Percentiles rank a stretch among this genome's conserved stretches.
These are phyloP conservation scores for Aspergillus japonicus DNA, from an alignment of 2,329 filamentous ascomycete genomes.

Conservation along the genomic window DNA sequence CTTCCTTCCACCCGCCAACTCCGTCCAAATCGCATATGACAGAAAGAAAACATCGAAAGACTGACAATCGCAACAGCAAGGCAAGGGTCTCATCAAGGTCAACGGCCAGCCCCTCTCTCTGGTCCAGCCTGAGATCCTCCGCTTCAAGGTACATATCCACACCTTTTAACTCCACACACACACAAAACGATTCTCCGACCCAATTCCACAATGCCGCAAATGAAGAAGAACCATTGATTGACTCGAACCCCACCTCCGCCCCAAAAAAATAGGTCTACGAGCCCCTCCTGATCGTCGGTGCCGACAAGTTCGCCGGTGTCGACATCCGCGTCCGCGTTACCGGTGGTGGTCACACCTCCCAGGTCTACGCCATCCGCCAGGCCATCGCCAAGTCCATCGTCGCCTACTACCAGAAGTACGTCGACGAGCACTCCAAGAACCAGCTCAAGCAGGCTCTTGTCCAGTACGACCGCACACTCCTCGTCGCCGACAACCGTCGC, in stretches of 20 bases:
- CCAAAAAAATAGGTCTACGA: conserved; percentile 75
- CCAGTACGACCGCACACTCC: conserved; percentile 92
- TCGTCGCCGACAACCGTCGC: conserved; percentile 98
- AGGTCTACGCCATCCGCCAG: conserved; percentile 98
- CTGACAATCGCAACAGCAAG: conserved; percentile 52
- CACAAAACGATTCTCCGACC: too few relatives aligned
- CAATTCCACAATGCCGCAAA: too few relatives aligned
- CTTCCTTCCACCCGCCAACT: neutral
- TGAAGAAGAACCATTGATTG: conserved; percentile 2
- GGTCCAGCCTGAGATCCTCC: conserved; percentile 92
- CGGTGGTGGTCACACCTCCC: conserved; percentile 96
- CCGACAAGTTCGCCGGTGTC: conserved; percentile 95
- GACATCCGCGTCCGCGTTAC: conserved; percentile 96
- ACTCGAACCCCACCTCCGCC: neutral
- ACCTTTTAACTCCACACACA: neutral
- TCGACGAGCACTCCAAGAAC: conserved; percentile 99
- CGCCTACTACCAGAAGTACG: conserved; percentile 99
- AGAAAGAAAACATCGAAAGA: conserved; percentile 16
- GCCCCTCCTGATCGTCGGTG: conserved; percentile 91
- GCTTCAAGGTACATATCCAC: conserved; percentile 76
- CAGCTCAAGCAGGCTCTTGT: conserved; percentile 95
- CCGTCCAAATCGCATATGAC: neutral
- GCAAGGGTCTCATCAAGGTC: conserved; percentile 94
- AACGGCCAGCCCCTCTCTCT: conserved; percentile 95
- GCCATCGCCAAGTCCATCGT: conserved; percentile 97